Evolutionary conservation across 192 early-diverging fungal species (phyloP), one percentile per base, ranked within the genome.

Genomic region (Backusella tuberculispora): DNA sequence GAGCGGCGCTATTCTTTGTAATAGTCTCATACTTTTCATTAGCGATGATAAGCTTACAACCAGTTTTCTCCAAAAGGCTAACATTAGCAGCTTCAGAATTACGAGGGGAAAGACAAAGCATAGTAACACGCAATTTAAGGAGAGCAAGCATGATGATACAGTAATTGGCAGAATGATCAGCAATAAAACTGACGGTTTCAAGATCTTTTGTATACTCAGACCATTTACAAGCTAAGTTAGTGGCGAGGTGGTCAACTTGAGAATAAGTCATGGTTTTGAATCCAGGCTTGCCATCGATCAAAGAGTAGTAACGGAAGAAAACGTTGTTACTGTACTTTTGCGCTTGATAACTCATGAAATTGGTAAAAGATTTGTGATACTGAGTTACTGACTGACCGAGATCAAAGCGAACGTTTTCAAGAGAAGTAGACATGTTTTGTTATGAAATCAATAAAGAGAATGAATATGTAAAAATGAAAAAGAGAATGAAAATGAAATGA

Each of bases 51-150:
- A 74, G 10, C 6, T 48, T 74, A 40, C 44, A 15, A 0, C 47
- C 13, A 38, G 73, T 74, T 13, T 45, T 67, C 19, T 67, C 19
- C 43, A 74, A 14, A 4, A 74, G 43, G 19, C 63, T 60, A 0
- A 70, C 56, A 12, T 64, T 29, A 6, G 50, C 74, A 70, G 67
- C 2, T 69, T 44, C 67, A 13, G 74, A 76, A 26, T 69, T 76
- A 12, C 67, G 66, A 37, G 74, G 67, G 6, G 67, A 70, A 0
- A 76, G 8, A 10, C 53, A 9, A 13, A 76, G 14, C 12, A 64
- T 5, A 0, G 29, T 38, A 13, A 44, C 14, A n/a, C 41, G 45
- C 1, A 76, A 43, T 19, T 76, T 76, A 1, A 76, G 17, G 4
- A 76, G 1, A 0, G 74, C 74, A 17, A 76, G 1, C n/a, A 76